Evolutionary conservation across 2,329 filamentous ascomycete genomes (phyloP), one percentile per base, ranked within the genome.

Genomic region (Curvularia sp.): DNA sequence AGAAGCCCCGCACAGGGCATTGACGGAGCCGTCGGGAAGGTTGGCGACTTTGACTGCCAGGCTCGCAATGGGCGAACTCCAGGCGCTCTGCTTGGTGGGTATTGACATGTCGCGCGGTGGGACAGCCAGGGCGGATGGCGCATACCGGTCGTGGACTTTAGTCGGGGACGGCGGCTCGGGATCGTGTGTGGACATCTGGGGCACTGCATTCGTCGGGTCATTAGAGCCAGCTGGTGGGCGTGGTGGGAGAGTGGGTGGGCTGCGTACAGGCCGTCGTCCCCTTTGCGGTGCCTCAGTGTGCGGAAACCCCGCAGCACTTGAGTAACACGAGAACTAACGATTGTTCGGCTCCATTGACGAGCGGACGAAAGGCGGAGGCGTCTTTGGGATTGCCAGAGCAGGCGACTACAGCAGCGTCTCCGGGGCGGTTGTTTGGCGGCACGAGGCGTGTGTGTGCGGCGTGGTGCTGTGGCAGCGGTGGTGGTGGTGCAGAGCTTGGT

Each of bases 1-100:
- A 57, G 92, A 84, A 48, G 93, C 94, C 55, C 95, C 95, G 42
- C 92, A 89, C 55, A 97, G 83, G 62, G 92, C 92, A 76, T 96
- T 92, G 76, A 98, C 80, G 58, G 82, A 84, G 49, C 80, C 77
- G 57, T 83, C 80, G 28, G 87, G 85, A 49, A 88, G 75, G 36
- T 76, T 78, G 56, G 79, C 74, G 28, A 73, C 75, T 65, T 68
- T 76, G 68, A 78, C 66, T 19, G 79, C 79, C 42, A 82, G 70
- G 39, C 65, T 68, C 43, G 75, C 70, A 39, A 68, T 60, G 41
- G 70, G 66, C 53, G 62, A 61, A 63, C 67, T 65, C 63, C 66
- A 67, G 45, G 59, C 46, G 54, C 43, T 54, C 55, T 55, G 55
- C 39, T 50, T 55, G 53, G 59, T 49, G 48, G 68, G 59, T 43